Conservation (phyloP, 2,329 filamentous ascomycete genomes). For the Aspergillus luchuensis region DNA sequence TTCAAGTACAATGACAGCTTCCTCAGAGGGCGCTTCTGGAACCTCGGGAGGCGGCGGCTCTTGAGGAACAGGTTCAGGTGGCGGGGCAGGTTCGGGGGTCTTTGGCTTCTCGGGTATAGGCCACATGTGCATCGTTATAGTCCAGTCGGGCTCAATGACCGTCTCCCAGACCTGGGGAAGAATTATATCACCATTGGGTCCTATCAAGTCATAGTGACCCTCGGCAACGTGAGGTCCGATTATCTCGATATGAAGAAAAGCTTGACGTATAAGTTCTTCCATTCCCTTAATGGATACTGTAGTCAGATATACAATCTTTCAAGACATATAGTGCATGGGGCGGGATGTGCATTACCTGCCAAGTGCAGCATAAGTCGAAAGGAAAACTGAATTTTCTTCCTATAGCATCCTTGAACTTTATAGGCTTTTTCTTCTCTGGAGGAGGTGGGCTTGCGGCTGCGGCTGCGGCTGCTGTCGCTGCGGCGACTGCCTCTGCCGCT, state of each 20-base stretch:
- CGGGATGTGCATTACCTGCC: constrained; percentile 65
- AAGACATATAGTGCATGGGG: neutral
- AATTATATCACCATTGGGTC: constrained; percentile 79
- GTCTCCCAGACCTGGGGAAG: constrained; percentile 80
- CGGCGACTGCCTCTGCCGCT: constrained; percentile 38
- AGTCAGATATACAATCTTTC: constrained; percentile 9
- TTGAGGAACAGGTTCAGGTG: constrained; percentile 28
- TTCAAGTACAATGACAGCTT: constrained; percentile 16
- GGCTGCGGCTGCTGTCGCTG: constrained; percentile 36
- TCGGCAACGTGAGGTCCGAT: constrained; percentile 75
- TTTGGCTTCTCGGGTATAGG: constrained; percentile 58
- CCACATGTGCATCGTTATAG: constrained; percentile 69
- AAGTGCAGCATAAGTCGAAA: constrained; percentile 79
- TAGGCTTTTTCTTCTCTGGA: constrained; percentile 68
- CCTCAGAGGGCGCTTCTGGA: constrained; percentile 21
- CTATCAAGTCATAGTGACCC: constrained; percentile 78
- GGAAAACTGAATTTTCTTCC: constrained; percentile 92
- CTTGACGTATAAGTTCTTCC: constrained; percentile 83
- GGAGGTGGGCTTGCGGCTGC: constrained; percentile 43
- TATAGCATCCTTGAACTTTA: constrained; percentile 89
- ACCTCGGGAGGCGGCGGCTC: constrained; percentile 22
- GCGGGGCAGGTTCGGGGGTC: constrained; percentile 39
- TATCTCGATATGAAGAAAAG: constrained; percentile 75
- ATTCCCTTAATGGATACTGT: constrained; percentile 62
- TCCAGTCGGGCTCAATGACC: constrained; percentile 76